Conservation (phyloP, 2,329 filamentous ascomycete species). For the Cryoendolithus antarcticus region DNA sequence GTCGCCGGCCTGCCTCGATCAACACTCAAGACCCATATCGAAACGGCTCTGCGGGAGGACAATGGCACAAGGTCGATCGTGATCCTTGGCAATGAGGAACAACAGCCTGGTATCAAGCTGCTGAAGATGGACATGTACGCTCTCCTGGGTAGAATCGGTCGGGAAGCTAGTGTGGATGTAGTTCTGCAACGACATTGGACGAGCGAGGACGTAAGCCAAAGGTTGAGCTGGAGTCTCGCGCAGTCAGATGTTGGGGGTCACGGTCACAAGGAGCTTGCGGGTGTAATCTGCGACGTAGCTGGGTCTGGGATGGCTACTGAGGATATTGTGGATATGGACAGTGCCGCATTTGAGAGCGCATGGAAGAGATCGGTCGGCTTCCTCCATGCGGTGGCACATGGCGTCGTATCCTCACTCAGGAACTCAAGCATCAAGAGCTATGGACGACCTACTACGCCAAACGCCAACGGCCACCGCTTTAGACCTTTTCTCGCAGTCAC, state of each 20-base stretch:
- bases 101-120: conserved; percentile 11
- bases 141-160: conserved; percentile 10
- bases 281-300: conserved; percentile 15
- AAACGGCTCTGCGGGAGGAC: conserved; percentile 1
- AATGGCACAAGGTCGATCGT: background rate
- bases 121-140: conserved; percentile 14
- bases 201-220: conserved; percentile 9
- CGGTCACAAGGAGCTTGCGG: conserved; percentile 9
- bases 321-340: conserved; percentile 14
- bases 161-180: conserved; percentile 14
- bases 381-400: conserved; percentile 11
- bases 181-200: conserved; percentile 10
- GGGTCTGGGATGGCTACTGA: background rate
- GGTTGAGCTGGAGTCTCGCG: conserved; percentile 3
- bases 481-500: conserved; percentile 4
- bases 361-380: conserved; percentile 16
- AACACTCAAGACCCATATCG: conserved; percentile 2
- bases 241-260: conserved; percentile 7
- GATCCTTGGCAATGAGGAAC: conserved; percentile 4
- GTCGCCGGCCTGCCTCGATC: conserved; percentile 3
- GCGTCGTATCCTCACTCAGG: conserved; percentile 1
- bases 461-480: background rate
- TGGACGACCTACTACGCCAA: background rate
- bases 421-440: background rate
- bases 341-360: conserved; percentile 8